These are phyloP conservation scores for Xylariales sp. DNA, from an alignment of 2,329 filamentous ascomycete species.

Conservation along the genomic window DNA sequence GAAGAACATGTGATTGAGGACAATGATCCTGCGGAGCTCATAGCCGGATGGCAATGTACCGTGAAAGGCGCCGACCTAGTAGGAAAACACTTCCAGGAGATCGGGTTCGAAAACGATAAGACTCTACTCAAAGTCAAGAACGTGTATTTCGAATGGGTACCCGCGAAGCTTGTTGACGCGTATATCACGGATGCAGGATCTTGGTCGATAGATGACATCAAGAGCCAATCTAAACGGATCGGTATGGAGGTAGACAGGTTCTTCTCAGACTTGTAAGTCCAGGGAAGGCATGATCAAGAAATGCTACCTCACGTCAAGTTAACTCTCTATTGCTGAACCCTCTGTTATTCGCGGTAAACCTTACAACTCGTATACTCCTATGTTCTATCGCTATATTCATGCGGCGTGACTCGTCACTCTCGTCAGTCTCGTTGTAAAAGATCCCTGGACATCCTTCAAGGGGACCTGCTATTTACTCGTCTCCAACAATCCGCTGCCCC, in stretches of 20 bases:
- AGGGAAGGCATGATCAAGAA: too few species aligned
- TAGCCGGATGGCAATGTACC: constrained; percentile 36
- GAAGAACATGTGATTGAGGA: constrained; percentile 43
- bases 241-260: constrained; percentile 32
- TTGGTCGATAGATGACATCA: constrained; percentile 34
- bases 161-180: constrained; percentile 42
- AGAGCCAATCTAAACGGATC: constrained; percentile 31
- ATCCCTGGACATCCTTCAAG: too few species aligned
- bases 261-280: constrained; percentile 39
- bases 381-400: too few species aligned
- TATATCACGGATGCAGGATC: constrained; percentile 53
- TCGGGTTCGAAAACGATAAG: neutral
- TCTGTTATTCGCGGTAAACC: too few species aligned
- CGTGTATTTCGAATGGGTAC: constrained; percentile 59
- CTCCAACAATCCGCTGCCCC: neutral
- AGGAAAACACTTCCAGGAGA: constrained; percentile 10
- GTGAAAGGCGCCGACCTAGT: constrained; percentile 18
- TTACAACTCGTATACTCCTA: too few species aligned
- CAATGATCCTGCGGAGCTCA: constrained; percentile 49
- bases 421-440: too few species aligned
- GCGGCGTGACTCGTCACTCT: too few species aligned
- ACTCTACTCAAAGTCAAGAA: constrained; percentile 36
- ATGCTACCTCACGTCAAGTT: too few species aligned
- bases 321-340: too few species aligned
- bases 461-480: too few species aligned